Conservation (phyloP, 345 rosid genomes). For the Sisymbrium irio region DNA sequence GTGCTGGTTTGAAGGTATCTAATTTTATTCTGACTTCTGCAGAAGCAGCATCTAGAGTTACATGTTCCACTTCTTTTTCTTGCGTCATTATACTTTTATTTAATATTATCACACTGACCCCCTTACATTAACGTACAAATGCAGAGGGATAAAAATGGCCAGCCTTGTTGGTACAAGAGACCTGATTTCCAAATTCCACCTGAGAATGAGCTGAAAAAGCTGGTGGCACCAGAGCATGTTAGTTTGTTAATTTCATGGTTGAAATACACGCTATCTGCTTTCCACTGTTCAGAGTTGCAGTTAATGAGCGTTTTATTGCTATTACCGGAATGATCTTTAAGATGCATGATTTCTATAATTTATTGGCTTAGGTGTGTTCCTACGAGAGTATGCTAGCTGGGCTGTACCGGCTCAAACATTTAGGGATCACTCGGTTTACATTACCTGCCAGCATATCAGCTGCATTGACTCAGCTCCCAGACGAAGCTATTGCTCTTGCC, state of each 20-base stretch:
- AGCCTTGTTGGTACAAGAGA: slow-evolving; percentile 65
- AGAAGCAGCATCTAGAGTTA: slow-evolving; percentile 4
- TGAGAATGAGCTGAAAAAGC: slow-evolving; percentile 75
- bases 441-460: slow-evolving; percentile 70
- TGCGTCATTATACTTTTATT: slow-evolving; percentile 36
- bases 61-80: slow-evolving; percentile 10
- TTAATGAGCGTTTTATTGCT: background rate
- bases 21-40: slow-evolving; percentile 4
- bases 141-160: slow-evolving; percentile 76
- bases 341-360: slow-evolving; percentile 19
- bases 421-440: slow-evolving; percentile 79
- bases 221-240: slow-evolving; percentile 88
- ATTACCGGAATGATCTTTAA: slow-evolving; percentile 9
- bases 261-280: slow-evolving; percentile 7
- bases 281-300: background rate
- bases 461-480: slow-evolving; percentile 93
- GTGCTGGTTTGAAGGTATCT: slow-evolving; percentile 69
- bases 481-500: slow-evolving; percentile 92
- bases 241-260: slow-evolving; percentile 36
- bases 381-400: slow-evolving; percentile 99
- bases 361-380: slow-evolving; percentile 69
- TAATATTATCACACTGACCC: slow-evolving; percentile 11
- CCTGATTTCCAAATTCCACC: slow-evolving; percentile 63
- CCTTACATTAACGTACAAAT: slow-evolving; percentile 30
- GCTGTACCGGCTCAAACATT: slow-evolving; percentile 81